These are phyloP conservation scores for Pseudogymnoascus sp. DNA, from an alignment of 2,329 filamentous ascomycete species.

Conservation along the genomic window DNA sequence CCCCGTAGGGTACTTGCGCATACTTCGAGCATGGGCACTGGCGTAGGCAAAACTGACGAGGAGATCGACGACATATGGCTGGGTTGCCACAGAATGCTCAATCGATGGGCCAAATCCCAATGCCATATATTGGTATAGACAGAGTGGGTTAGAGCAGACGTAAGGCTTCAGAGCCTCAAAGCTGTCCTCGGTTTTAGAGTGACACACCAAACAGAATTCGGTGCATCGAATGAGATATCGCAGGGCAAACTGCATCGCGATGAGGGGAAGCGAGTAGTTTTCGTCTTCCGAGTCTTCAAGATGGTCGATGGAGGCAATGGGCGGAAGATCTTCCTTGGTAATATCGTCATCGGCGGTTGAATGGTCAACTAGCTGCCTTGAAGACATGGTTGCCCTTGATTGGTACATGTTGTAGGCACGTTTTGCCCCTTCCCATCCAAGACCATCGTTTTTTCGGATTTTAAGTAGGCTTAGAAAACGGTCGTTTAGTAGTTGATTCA, in stretches of 20 bases:
- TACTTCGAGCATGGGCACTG: conserved; percentile 23
- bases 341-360: conserved; percentile 15
- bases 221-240: conserved; percentile 74
- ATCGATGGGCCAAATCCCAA: conserved; percentile 80
- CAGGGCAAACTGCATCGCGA: conserved; percentile 67
- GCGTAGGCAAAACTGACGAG: conserved; percentile 73
- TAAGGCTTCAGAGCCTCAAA: conserved; percentile 70
- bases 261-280: conserved; percentile 44
- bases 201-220: conserved; percentile 81
- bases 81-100: conserved; percentile 73
- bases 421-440: conserved; percentile 63
- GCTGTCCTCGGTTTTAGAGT: conserved; percentile 53
- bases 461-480: conserved; percentile 57
- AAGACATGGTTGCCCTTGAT: conserved; percentile 19
- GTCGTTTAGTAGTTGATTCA: conserved; percentile 61
- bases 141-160: conserved; percentile 68
- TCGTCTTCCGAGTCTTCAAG: conserved; percentile 22
- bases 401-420: conserved; percentile 20
- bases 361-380: conserved; percentile 14
- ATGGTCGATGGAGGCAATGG: conserved; percentile 26
- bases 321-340: conserved; percentile 17
- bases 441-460: conserved; percentile 43
- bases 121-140: conserved; percentile 80
- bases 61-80: conserved; percentile 78
- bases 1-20: conserved; percentile 29